Percentiles rank a stretch among this genome's conserved stretches.
Evolutionary conservation across 139 green algal genomes (phyloP).

Genomic region (Asterochloris sp.): DNA sequence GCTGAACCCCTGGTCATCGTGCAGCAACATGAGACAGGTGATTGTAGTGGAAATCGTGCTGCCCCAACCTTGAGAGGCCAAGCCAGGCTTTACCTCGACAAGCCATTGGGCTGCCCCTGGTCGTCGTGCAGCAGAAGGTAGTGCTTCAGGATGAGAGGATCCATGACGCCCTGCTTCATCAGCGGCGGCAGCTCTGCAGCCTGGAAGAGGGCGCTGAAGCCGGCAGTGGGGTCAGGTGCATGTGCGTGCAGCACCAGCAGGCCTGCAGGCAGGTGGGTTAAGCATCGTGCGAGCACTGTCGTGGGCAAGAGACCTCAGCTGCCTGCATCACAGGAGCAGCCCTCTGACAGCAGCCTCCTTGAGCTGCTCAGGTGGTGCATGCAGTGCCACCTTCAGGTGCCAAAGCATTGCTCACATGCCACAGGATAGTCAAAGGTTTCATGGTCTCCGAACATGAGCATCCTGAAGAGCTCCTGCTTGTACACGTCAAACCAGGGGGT

Average conservation of each 20-base stretch:
- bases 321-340: neutral
- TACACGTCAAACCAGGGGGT: conserved; percentile 82
- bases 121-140: conserved; percentile 72
- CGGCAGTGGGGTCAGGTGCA: conserved; percentile 39
- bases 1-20: no score
- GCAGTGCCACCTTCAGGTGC: no score
- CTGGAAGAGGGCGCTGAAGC: conserved; percentile 42
- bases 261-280: conserved; percentile 28
- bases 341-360: neutral
- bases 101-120: neutral
- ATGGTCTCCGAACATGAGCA: conserved; percentile 79
- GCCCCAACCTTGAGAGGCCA: no score
- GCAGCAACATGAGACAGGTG: no score
- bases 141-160: conserved; percentile 49
- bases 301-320: no score
- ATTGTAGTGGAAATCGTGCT: no score
- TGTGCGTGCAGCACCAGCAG: conserved; percentile 48
- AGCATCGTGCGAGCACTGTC: no score
- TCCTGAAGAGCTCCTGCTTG: conserved; percentile 64
- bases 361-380: neutral
- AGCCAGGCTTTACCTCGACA: no score
- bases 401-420: conserved; percentile 45
- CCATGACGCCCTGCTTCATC: conserved; percentile 50
- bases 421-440: conserved; percentile 86
- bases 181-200: conserved; percentile 35